Evolutionary conservation across 1,284 basidiomycete species (phyloP), one percentile per base, ranked within the genome.

Genomic region (Moesziomyces aphidis): DNA sequence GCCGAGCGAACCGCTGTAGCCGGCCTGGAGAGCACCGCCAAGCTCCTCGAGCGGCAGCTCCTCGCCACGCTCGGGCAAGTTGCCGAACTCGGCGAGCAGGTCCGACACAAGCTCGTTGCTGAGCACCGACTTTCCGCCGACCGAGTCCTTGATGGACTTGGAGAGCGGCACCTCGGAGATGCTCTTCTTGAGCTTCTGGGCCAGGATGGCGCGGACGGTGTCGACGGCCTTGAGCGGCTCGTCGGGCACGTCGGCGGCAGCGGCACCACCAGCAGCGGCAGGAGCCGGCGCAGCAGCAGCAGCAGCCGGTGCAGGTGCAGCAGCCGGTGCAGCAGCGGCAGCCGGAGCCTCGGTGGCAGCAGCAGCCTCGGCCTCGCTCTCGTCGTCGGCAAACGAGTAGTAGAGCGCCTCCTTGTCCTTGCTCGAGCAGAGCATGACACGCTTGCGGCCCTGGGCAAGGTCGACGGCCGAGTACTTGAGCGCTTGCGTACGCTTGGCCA

Each of bases 361-460:
- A 5, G 87, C 86, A 22, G 88, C 83, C 42, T 86, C 77, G 31
- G 50, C 82, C 50, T 61, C 76, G 50, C 60, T 85, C 51, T 85
- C 87, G 75, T 93, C 93, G 78, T 99, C 97, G 85, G 98, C 96
- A 86, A 95, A 97, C 81, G 93, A 91, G 86, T 98, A 99, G 87
- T 98, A 98, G 50, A 98, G 94, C 86, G 98, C 94, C 86, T 96
- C 97, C 74, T 89, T 89, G 85, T 99, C 91, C 89, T 98, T 99
- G 51, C 95, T 91, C 78, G 95, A 92, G 86, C 96, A 98, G 70
- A 93, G 89, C 81, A 99, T 95, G 24, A 88, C 88, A 65, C 96
- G 91, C 53, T 89, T 90, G 81, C 90, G 91, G 76, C 91, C 91
- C 70, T 91, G 87, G 4, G 95, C 93, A 73, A 94, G 92, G 81